These are phyloP conservation scores for Fusarium chlamydosporum DNA, from an alignment of 2,329 filamentous ascomycete genomes.

Conservation along the genomic window DNA sequence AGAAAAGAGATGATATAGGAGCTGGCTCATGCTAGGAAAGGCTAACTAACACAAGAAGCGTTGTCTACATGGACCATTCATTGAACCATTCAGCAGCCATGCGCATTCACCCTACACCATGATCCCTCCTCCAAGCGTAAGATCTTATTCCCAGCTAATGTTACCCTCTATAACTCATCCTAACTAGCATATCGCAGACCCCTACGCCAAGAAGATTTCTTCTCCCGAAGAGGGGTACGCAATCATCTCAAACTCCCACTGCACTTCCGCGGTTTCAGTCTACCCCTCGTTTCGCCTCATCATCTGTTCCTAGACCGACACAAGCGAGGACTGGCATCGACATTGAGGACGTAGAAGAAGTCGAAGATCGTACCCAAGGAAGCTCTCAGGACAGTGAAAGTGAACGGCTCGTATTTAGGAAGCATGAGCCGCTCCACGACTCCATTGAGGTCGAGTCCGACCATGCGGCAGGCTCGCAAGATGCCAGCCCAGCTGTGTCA, in stretches of 20 bases:
- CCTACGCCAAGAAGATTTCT: slow-evolving; percentile 59
- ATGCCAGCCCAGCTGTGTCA: slow-evolving; percentile 13
- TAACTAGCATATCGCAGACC: slow-evolving; percentile 51
- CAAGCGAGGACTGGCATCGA: slow-evolving; percentile 47
- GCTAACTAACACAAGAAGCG: slow-evolving; percentile 2
- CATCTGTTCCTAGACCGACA: slow-evolving; percentile 52
- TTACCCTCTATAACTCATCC: not conserved
- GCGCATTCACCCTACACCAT: slow-evolving; percentile 42
- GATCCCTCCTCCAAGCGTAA: slow-evolving; percentile 51
- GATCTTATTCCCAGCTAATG: slow-evolving; percentile 1
- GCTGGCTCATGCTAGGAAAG: not conserved
- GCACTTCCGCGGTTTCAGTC: slow-evolving; percentile 55
- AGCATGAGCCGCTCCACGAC: slow-evolving; percentile 38
- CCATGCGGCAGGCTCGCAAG: slow-evolving; percentile 35
- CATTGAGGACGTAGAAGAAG: slow-evolving; percentile 56
- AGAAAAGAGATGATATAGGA: not conserved
- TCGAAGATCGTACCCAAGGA: slow-evolving; percentile 35
- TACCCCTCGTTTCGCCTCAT: slow-evolving; percentile 58
- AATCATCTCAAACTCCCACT: slow-evolving; percentile 53
- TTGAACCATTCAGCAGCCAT: slow-evolving; percentile 28
- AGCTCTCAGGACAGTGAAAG: slow-evolving; percentile 19
- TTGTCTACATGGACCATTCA: slow-evolving; percentile 13
- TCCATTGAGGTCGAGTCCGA: slow-evolving; percentile 53
- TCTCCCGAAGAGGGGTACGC: slow-evolving; percentile 54
- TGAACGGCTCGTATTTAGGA: slow-evolving; percentile 15